Evolutionary conservation across 1,139 yeast species (phyloP).

Genomic region (Debaryomyces sp.): DNA sequence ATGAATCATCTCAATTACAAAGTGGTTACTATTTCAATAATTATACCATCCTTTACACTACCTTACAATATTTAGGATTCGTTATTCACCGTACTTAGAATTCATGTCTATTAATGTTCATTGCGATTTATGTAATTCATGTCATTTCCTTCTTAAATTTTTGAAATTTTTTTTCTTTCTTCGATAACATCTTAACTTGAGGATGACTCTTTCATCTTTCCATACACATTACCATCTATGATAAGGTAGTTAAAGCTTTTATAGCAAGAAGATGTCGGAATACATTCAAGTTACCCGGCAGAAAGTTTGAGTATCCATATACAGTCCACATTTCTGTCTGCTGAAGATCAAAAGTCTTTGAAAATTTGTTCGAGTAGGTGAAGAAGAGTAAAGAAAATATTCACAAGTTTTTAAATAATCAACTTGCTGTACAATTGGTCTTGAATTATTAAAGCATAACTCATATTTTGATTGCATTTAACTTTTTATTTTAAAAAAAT

Average conservation of each 20-base stretch:
- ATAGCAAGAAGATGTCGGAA: not conserved
- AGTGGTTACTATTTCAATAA: not conserved
- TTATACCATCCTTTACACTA: not conserved
- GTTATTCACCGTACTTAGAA: not conserved
- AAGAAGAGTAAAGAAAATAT: not conserved
- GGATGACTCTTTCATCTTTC: too few species aligned
- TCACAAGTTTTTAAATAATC: not conserved
- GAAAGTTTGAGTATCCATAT: not conserved
- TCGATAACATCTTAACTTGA: not conserved
- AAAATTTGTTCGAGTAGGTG: slow-evolving; percentile 4
- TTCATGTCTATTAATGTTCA: not conserved
- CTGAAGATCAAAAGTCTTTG: slow-evolving; percentile 4
- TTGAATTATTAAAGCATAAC: not conserved
- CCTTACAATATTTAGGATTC: not conserved
- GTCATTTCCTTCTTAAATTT: not conserved
- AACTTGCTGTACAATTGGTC: slow-evolving; percentile 5
- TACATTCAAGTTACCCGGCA: slow-evolving; percentile 1
- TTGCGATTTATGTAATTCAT: not conserved
- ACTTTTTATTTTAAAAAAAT: not conserved
- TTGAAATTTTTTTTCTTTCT: not conserved
- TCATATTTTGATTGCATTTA: not conserved
- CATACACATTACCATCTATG: not conserved
- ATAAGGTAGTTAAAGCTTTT: not conserved
- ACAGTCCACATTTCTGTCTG: not conserved
- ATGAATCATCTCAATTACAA: not conserved